Percentiles rank a stretch among this genome's conserved stretches.
Conservation (phyloP, 2,329 filamentous ascomycete genomes). For the Penicillium sp. region DNA sequence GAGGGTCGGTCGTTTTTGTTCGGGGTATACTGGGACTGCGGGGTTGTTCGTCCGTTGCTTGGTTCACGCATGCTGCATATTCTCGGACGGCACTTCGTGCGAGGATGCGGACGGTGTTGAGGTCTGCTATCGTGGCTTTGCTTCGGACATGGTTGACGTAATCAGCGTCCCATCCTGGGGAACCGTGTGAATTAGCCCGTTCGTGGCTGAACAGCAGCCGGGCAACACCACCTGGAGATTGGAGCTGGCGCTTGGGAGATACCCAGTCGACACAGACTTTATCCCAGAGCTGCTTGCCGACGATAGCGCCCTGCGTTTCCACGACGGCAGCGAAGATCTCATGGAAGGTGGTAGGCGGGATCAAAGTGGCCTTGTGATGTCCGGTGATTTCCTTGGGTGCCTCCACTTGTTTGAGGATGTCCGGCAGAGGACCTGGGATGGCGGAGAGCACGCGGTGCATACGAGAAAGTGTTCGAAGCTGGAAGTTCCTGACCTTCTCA, state of each 20-base stretch:
- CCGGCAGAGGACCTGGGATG: conserved; percentile 34
- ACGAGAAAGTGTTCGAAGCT: conserved; percentile 31
- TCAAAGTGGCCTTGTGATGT: conserved; percentile 25
- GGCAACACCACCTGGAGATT: conserved; percentile 30
- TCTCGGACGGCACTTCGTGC: conserved; percentile 36
- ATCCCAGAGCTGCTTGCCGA: conserved; percentile 51
- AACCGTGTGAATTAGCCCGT: conserved; percentile 21
- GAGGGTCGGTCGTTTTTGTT: background rate
- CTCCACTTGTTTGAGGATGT: conserved; percentile 27
- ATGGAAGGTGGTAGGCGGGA: conserved; percentile 51
- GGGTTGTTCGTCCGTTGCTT: background rate
- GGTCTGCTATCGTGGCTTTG: conserved; percentile 35
- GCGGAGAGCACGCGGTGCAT: conserved; percentile 34
- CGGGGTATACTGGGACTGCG: background rate
- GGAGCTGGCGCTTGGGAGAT: conserved; percentile 21
- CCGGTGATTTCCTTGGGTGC: conserved; percentile 5
- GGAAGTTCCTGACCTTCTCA: conserved; percentile 23
- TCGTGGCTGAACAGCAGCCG: conserved; percentile 28
- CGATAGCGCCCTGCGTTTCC: conserved; percentile 48
- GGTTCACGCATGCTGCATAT: conserved; percentile 14
- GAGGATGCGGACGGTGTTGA: conserved; percentile 41
- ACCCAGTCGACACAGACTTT: conserved; percentile 46
- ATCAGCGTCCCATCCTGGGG: conserved; percentile 28
- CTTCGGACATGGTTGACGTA: conserved; percentile 28
- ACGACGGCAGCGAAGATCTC: conserved; percentile 56